phyloP scores from a whole-genome alignment of 164 flowering plant genomes.

The grape (Vitis vinifera) region ASM3070453v1 NC_081807.1:6189501-6190000 shows the following conservation, averaged over 20 bases:
- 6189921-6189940: too few relatives aligned
- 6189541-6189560: constrained; percentile 91
- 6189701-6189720: not conserved
- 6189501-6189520: too few relatives aligned
- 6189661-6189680: constrained; percentile 23
- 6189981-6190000: too few relatives aligned
- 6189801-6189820: constrained; percentile 44
- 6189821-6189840: constrained; percentile 36
- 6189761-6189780: constrained; percentile 65
- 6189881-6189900: too few relatives aligned
- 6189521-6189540: not conserved
- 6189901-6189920: too few relatives aligned
- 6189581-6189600: constrained; percentile 65
- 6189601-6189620: constrained; percentile 81
- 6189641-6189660: constrained; percentile 84
- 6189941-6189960: too few relatives aligned
- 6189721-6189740: constrained; percentile 35
- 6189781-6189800: constrained; percentile 62
- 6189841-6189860: not conserved
- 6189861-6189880: not conserved
- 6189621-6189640: constrained; percentile 54
- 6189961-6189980: too few relatives aligned
- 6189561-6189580: constrained; percentile 74
- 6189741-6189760: constrained; percentile 57
- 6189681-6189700: not conserved